Conservation (phyloP, 1,284 basidiomycete genomes). For the Heterobasidion occidentale region DNA sequence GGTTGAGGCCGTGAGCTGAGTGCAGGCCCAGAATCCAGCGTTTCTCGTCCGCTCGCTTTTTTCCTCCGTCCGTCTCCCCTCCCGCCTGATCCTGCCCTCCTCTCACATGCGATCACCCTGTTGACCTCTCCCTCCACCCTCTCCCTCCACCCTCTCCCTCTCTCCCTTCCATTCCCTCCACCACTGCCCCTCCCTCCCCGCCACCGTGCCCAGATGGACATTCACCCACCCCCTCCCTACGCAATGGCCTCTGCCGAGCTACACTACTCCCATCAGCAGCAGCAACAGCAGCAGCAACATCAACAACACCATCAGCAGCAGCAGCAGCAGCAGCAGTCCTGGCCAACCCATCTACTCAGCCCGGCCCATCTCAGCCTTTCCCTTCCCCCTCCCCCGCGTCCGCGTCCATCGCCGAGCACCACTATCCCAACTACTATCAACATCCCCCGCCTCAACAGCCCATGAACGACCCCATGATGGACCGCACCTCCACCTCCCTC, state of each 20-base stretch:
- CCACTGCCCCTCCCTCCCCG: neutral
- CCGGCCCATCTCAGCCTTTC: conserved; percentile 23
- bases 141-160: neutral
- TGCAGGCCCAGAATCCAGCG: no score
- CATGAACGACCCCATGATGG: conserved; percentile 14
- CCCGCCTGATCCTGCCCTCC: no score
- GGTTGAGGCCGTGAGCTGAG: no score
- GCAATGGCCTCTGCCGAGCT: conserved; percentile 23
- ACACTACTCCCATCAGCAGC: conserved; percentile 24
- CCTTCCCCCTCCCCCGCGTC: conserved; percentile 29
- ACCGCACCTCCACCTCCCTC: conserved; percentile 26
- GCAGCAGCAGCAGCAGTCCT: conserved; percentile 11
- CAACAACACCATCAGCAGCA: conserved; percentile 9
- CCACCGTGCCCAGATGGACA: conserved; percentile 12
- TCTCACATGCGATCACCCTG: no score
- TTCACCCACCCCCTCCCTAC: conserved; percentile 18
- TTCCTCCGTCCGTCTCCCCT: no score
- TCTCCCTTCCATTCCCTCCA: conserved; percentile 5
- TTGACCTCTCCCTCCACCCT: no score
- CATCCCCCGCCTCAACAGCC: conserved; percentile 1
- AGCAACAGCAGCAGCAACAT: conserved; percentile 16
- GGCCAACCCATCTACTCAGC: conserved; percentile 22
- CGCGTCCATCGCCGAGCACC: conserved; percentile 23
- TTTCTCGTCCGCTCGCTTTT: no score
- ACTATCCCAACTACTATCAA: conserved; percentile 20